These are phyloP conservation scores for Sinapis alba DNA, from an alignment of 441 rosid genomes.

Conservation along the genomic window DNA sequence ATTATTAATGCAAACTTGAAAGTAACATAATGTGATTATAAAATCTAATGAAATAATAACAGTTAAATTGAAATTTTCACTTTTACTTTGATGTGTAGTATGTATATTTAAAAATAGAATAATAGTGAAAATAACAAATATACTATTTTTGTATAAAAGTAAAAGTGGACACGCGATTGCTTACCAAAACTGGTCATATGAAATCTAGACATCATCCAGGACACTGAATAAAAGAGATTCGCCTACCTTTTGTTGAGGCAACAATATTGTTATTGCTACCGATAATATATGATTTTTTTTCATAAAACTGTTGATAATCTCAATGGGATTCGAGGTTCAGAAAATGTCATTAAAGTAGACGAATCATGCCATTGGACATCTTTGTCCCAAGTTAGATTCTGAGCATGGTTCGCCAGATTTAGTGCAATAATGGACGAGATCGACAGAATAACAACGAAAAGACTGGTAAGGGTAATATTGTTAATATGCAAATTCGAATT, in stretches of 20 bases:
- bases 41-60: too few species aligned
- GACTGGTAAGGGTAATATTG: constrained; percentile 19
- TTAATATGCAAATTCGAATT: constrained; percentile 18
- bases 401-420: constrained; percentile 37
- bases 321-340: constrained; percentile 14
- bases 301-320: background rate
- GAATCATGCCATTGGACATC: constrained; percentile 27
- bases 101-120: background rate
- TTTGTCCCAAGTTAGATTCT: constrained; percentile 39
- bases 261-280: background rate
- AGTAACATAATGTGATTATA: background rate
- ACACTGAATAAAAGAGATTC: constrained; percentile 36
- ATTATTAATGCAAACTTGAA: too few species aligned
- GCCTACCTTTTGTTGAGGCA: constrained; percentile 31
- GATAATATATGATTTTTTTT: background rate
- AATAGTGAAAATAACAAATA: constrained; percentile 20
- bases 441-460: constrained; percentile 33
- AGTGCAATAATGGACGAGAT: constrained; percentile 39
- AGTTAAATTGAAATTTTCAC: background rate
- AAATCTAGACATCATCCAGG: constrained; percentile 27
- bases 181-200: constrained; percentile 40
- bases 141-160: constrained; percentile 28
- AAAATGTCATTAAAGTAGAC: constrained; percentile 19
- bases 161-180: constrained; percentile 24
- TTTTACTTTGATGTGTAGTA: background rate